Base-by-base conservation (phyloP, 1,284 basidiomycete species). In the Lignosus rhinocerotis region DNA sequence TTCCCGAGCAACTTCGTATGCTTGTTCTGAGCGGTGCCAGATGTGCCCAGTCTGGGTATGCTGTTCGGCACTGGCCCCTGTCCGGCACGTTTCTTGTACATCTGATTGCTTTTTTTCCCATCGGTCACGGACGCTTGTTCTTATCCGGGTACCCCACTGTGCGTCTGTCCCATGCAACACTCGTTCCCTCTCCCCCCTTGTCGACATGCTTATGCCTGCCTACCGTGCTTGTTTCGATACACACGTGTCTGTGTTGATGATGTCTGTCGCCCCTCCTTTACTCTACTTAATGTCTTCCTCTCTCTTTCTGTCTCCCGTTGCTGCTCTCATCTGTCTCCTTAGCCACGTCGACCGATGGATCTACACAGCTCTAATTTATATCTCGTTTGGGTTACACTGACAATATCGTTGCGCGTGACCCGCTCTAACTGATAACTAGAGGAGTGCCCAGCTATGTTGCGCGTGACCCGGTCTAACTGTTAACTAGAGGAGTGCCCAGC, bases 1-100 rank as follows among this genome's bases (percentile, higher is more conserved):
- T 96, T 97, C 83, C 94, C 94, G 50, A 94, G 92, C 74, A 96
- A 96, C 73, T 96, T 96, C 72, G 87, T 93, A 56, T 85, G 86
- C 69, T 72, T 91, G 66, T 88, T 89, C 76, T 89, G 21, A 55
- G 38, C 2, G 8, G 16, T 32, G 17, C n/a, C 38, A 33, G 31
- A 3, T 48, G 46, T 41, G 9, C 16, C 4, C 2, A 5, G n/a
- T 41, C 36, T 49, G 21, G 25, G 12, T 19, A 12, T 25, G 38
- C 44, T 19, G 12, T 49, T 42, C 53, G 32, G 25, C 47, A 4
- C 41, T 47, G 12, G 16, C 19, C n/a, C 34, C 30, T 51, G 33
- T n/a, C 12, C 11, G 5, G 36, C 36, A n/a, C 36, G 11, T 25
- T 46, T 16, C 46, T 11, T 50, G 33, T 48, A 48, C 46, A n/a